Evolutionary conservation across 2,329 filamentous ascomycete species (phyloP), one percentile per base, ranked within the genome.

Genomic region (Cladosporium sp.): DNA sequence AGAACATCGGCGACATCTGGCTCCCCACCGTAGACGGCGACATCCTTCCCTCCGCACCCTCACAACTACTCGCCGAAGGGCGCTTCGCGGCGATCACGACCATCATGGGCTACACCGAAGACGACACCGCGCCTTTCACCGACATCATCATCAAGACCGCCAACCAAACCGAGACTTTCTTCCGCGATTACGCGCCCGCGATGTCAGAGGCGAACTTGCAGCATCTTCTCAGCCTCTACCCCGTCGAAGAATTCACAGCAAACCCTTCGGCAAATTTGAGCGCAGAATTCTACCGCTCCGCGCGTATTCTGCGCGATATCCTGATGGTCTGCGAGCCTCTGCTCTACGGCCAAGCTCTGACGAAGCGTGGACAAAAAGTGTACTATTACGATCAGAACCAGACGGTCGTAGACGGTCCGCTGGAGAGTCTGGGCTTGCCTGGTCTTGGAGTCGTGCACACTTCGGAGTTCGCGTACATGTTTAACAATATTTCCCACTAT

Each of bases 311-410:
- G 68, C 76, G 84, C 15, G 85, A 87, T 71, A 80, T 86, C 51
- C 59, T 85, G 34, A 82, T 86, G 79, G 76, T 77, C 0, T 86
- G 84, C 72, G 79, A 81, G 49, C 79, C 83, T 0, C 69, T 84
- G 10, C 77, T 78, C 59, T 80, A 80, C 61, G 83, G 77, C 2
- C 68, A 76, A 34, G 75, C 78, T 1, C 74, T 85, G 28, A 75
- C 79, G 1, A 67, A 73, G 15, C 75, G 74, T 30, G 78, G 75
- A 4, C 79, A 78, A 66, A 70, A 73, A 4, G 81, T 84, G 4
- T 86, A 82, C 70, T 73, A 85, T 1, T 86, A 83, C 72, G 75
- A 81, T 67, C 83, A 82, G 75, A 87, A 87, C 72, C 83, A 86
- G 70, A 86, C 84, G 0, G 78, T 86, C n/a, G 74, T 85, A 2